phyloP scores from a whole-genome alignment of 2,329 filamentous ascomycete genomes.

The Monosporascus sp. region DNA sequence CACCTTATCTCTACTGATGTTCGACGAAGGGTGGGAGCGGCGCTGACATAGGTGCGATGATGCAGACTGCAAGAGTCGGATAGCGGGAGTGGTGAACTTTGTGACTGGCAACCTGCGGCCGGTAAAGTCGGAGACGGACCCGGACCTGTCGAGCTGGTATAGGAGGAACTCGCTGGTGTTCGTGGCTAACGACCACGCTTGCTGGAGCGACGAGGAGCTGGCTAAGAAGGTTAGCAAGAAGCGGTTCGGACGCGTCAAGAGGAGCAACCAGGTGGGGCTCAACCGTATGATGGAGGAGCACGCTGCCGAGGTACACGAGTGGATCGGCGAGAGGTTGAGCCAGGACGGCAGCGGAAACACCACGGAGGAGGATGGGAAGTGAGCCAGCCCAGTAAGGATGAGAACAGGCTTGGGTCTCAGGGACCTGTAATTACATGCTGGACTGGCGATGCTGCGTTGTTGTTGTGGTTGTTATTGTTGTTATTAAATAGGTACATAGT shows the following conservation, averaged over 20 bases:
- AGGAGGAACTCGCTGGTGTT: slow-evolving; percentile 74
- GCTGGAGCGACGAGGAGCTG: slow-evolving; percentile 64
- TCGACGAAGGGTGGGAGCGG: not conserved
- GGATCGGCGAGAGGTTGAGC: slow-evolving; percentile 40
- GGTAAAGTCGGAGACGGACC: slow-evolving; percentile 72
- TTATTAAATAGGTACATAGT: too few species aligned
- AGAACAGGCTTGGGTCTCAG: not conserved
- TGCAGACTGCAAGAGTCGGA: slow-evolving; percentile 57
- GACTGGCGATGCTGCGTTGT: too few species aligned
- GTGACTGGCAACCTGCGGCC: slow-evolving; percentile 72
- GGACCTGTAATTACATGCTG: not conserved
- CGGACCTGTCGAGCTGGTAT: slow-evolving; percentile 75
- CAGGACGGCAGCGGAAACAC: slow-evolving; percentile 35
- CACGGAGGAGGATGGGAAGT: slow-evolving; percentile 43
- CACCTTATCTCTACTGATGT: not conserved
- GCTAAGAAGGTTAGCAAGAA: slow-evolving; percentile 54
- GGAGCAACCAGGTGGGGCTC: slow-evolving; percentile 43
- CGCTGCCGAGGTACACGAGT: slow-evolving; percentile 44
- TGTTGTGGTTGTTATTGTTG: too few species aligned
- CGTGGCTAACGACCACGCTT: slow-evolving; percentile 67
- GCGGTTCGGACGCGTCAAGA: slow-evolving; percentile 54
- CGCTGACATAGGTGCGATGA: slow-evolving; percentile 4
- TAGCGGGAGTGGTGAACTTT: slow-evolving; percentile 75
- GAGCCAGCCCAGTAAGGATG: slow-evolving; percentile 2
- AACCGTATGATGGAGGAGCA: slow-evolving; percentile 54